Percentiles rank a stretch among this genome's conserved stretches.
phyloP scores from a whole-genome alignment of 257 asterid genomes.

The Anisodus tanguticus region DNA sequence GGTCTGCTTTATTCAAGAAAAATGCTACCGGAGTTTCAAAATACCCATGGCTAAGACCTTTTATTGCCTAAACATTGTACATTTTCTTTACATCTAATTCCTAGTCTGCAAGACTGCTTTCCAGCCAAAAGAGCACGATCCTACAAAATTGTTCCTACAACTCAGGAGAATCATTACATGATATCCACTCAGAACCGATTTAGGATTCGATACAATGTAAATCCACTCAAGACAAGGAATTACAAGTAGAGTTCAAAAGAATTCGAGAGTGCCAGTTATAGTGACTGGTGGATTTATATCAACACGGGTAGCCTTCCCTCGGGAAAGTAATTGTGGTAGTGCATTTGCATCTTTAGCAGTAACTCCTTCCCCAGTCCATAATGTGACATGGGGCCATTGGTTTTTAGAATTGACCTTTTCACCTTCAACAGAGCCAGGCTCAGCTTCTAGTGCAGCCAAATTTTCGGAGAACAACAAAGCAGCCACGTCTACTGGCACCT shows the following conservation, averaged over 20 bases:
- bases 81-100: slow-evolving; percentile 15
- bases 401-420: slow-evolving; percentile 73
- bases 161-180: slow-evolving; percentile 27
- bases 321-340: slow-evolving; percentile 58
- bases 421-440: slow-evolving; percentile 70
- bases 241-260: slow-evolving; percentile 42
- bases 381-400: slow-evolving; percentile 86
- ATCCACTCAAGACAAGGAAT: slow-evolving; percentile 25
- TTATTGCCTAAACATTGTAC: background rate
- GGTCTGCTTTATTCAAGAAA: background rate
- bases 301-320: slow-evolving; percentile 79
- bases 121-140: slow-evolving; percentile 1
- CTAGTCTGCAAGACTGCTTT: background rate
- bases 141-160: slow-evolving; percentile 41
- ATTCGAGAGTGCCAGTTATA: slow-evolving; percentile 65
- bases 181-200: background rate
- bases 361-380: slow-evolving; percentile 80
- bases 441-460: slow-evolving; percentile 81
- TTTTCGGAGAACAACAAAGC: slow-evolving; percentile 70
- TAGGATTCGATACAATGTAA: background rate
- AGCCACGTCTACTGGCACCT: slow-evolving; percentile 59
- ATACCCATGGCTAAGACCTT: background rate
- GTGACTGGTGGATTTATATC: slow-evolving; percentile 76
- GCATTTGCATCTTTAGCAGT: slow-evolving; percentile 72
- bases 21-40: background rate